These are phyloP conservation scores for Septoria linicola DNA, from an alignment of 2,329 filamentous ascomycete genomes.

Conservation along the genomic window DNA sequence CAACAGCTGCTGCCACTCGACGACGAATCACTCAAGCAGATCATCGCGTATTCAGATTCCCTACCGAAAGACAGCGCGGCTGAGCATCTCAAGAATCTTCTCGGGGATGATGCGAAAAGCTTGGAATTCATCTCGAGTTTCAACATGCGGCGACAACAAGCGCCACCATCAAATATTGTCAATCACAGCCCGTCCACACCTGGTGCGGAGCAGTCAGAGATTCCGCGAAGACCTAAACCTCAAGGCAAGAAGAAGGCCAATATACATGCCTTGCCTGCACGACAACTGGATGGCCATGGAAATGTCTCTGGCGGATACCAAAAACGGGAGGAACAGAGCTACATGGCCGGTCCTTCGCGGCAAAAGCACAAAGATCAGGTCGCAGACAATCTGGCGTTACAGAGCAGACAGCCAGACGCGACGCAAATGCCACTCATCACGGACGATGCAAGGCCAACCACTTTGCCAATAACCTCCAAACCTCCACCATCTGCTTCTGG, in stretches of 20 bases:
- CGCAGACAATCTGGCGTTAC: constrained; percentile 50
- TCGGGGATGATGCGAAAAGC: constrained; percentile 78
- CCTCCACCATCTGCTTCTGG: constrained; percentile 69
- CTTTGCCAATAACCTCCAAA: constrained; percentile 49
- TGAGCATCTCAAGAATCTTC: constrained; percentile 80
- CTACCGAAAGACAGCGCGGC: constrained; percentile 75
- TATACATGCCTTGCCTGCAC: constrained; percentile 40
- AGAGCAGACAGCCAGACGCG: constrained; percentile 51
- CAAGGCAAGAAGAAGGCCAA: constrained; percentile 45
- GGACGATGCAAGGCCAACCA: constrained; percentile 46
- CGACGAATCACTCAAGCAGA: constrained; percentile 76
- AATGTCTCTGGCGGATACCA: constrained; percentile 68
- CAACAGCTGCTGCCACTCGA: constrained; percentile 80
- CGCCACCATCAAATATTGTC: constrained; percentile 23
- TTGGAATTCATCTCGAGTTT: constrained; percentile 71
- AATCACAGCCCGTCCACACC: constrained; percentile 9
- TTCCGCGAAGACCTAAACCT: constrained; percentile 23
- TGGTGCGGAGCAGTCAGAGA: constrained; percentile 13
- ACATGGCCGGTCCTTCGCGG: constrained; percentile 59
- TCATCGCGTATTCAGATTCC: constrained; percentile 76
- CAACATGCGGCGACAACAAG: constrained; percentile 62
- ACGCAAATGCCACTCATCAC: constrained; percentile 45
- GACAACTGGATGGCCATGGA: constrained; percentile 58
- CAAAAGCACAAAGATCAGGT: constrained; percentile 40
- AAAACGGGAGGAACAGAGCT: constrained; percentile 73